Evolutionary conservation across 2,329 filamentous ascomycete species (phyloP).

Genomic region (Cephalotrichum gorgonifer): DNA sequence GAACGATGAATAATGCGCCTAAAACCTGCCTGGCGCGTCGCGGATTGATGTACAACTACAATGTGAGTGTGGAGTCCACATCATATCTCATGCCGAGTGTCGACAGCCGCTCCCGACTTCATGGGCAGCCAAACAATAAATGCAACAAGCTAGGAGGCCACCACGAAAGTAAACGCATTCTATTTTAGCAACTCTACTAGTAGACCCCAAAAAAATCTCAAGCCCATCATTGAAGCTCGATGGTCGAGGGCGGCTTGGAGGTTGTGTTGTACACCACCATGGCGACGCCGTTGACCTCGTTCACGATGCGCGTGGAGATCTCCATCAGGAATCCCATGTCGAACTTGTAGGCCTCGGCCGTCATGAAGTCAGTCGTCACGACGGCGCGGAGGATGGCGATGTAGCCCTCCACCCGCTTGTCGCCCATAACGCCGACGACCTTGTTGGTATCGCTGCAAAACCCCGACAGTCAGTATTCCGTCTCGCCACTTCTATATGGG

Average conservation of each 20-base stretch:
- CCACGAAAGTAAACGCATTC: too few relatives aligned
- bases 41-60: too few relatives aligned
- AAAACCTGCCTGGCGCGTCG: too few relatives aligned
- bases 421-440: slow-evolving; percentile 30
- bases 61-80: too few relatives aligned
- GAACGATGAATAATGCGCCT: too few relatives aligned
- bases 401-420: slow-evolving; percentile 49
- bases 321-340: slow-evolving; percentile 52
- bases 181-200: too few relatives aligned
- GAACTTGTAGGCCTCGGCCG: slow-evolving; percentile 59
- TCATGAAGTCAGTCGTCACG: slow-evolving; percentile 49
- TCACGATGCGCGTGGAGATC: slow-evolving; percentile 60
- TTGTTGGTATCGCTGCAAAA: slow-evolving; percentile 6
- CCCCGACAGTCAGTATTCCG: not conserved
- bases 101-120: too few relatives aligned
- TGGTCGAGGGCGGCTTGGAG: slow-evolving; percentile 59
- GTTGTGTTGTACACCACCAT: slow-evolving; percentile 58
- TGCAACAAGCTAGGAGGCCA: too few relatives aligned
- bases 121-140: too few relatives aligned
- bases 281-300: slow-evolving; percentile 55
- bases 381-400: slow-evolving; percentile 31
- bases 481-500: not conserved
- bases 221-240: slow-evolving; percentile 61
- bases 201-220: too few relatives aligned
- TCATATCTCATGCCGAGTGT: too few relatives aligned